Base-by-base conservation (phyloP, 352 stramenopile species). In the Thalassiosira pacifica region DNA sequence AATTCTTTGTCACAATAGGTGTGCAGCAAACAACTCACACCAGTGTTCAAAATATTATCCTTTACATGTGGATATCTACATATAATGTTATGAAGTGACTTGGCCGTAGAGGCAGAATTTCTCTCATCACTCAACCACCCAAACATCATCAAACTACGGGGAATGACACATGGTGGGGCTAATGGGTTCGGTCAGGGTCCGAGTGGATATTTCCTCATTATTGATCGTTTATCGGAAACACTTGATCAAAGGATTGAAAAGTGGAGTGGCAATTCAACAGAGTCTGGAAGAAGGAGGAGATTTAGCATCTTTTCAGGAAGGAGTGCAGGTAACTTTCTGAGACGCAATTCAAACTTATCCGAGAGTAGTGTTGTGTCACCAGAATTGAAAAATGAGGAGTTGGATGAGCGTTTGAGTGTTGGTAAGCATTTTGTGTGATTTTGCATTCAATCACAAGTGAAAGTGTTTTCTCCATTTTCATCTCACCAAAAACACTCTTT, bases 101-200 rank as follows among this genome's bases (percentile, higher is more conserved):
- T 93, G 16, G 77, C 82, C 0, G 66, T 84, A 1, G 89, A 93
- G 59, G 85, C 76, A 22, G 66, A 90, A 22, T 85, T 91, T 24
- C 76, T 93, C 11, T 45, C 79, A 0, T 37, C 19, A 0, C 55
- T 93, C 0, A 32, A 52, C 24, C 90, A 94, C 69, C 90, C 88
- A 11, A 88, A 94, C 60, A 92, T 94, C 40, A 90, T 94, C 31
- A 92, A 91, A 48, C 75, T 94, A 22, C 86, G 88, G 31, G 90
- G 87, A 24, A 88, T 92, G 60, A 76, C 85, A 34, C 75, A 76
- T 32, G 71, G 72, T 13, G 89, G 89, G 29, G 85, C 82, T 6
- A 82, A 74, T 26, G 88, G 85, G 27, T 93, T 93, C 82, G 80
- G 75, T 19, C 64, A 48, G 18, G 83, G 87, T 64, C n/a, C 85